phyloP scores from a whole-genome alignment of 2,329 filamentous ascomycete genomes.

The Aspergillus sp. region DNA sequence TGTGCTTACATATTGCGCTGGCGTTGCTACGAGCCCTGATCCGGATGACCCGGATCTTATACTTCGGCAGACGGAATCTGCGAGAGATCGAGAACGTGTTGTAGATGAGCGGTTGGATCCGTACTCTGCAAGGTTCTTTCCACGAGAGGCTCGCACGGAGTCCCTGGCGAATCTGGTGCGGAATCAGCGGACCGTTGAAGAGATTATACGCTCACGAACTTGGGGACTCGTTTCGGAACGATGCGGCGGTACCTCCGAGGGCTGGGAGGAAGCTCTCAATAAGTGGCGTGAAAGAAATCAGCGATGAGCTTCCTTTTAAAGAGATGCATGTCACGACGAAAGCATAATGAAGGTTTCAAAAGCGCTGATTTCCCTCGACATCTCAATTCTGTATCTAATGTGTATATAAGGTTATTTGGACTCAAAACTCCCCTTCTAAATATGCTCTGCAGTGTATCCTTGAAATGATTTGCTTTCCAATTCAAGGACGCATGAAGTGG shows the following conservation, averaged over 20 bases:
- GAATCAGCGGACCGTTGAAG: constrained; percentile 73
- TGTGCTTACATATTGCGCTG: constrained; percentile 83
- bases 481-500: background rate
- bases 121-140: constrained; percentile 82
- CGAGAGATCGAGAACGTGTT: constrained; percentile 68
- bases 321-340: background rate
- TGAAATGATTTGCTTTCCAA: background rate
- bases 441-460: background rate
- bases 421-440: background rate
- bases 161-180: constrained; percentile 67
- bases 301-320: constrained; percentile 2
- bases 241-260: constrained; percentile 61
- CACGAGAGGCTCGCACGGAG: constrained; percentile 73
- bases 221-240: constrained; percentile 77
- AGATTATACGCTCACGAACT: constrained; percentile 74
- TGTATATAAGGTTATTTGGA: background rate
- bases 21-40: constrained; percentile 83
- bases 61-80: constrained; percentile 67
- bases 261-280: constrained; percentile 66
- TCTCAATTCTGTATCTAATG: background rate
- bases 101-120: constrained; percentile 90
- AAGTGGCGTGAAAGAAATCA: constrained; percentile 55
- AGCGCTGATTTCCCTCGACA: background rate
- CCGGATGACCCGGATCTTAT: constrained; percentile 79
- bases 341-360: background rate